A percentile compares a stretch with the other conserved stretches of the same genome.
Conservation (phyloP, 1,139 yeast genomes). For the Schwanniomyces etchellsii region DNA sequence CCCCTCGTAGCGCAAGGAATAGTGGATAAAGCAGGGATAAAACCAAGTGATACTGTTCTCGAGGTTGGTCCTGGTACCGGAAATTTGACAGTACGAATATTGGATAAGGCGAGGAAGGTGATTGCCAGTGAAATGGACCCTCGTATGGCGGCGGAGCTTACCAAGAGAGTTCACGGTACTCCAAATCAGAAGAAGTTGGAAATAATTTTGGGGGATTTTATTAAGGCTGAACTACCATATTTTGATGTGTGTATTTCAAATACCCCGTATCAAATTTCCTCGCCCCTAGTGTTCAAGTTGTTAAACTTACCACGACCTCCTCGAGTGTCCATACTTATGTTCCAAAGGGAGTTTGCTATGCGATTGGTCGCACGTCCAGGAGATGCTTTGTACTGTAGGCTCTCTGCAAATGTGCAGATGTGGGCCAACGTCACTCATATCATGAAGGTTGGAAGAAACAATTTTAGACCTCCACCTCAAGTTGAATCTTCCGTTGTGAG, state of each 20-base stretch:
- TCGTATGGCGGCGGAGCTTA: constrained; percentile 97
- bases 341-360: constrained; percentile 94
- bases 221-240: constrained; percentile 92
- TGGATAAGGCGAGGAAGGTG: constrained; percentile 88
- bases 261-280: constrained; percentile 96
- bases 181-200: constrained; percentile 89
- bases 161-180: constrained; percentile 96
- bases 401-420: constrained; percentile 96
- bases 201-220: constrained; percentile 89
- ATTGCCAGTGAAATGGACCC: constrained; percentile 99
- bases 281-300: constrained; percentile 90
- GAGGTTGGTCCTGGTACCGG: constrained; percentile 99
- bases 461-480: constrained; percentile 97
- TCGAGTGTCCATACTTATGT: constrained; percentile 91
- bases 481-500: constrained; percentile 96
- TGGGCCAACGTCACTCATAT: constrained; percentile 98
- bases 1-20: constrained; percentile 97
- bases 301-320: constrained; percentile 93
- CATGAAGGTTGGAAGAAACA: constrained; percentile 96
- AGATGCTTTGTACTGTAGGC: constrained; percentile 82
- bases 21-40: constrained; percentile 91
- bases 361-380: constrained; percentile 94
- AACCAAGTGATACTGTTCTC: constrained; percentile 85
- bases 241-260: constrained; percentile 95
- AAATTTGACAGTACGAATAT: constrained; percentile 85